Base-by-base conservation (phyloP, 2,329 filamentous ascomycete species). In the Curvularia sp. region DNA sequence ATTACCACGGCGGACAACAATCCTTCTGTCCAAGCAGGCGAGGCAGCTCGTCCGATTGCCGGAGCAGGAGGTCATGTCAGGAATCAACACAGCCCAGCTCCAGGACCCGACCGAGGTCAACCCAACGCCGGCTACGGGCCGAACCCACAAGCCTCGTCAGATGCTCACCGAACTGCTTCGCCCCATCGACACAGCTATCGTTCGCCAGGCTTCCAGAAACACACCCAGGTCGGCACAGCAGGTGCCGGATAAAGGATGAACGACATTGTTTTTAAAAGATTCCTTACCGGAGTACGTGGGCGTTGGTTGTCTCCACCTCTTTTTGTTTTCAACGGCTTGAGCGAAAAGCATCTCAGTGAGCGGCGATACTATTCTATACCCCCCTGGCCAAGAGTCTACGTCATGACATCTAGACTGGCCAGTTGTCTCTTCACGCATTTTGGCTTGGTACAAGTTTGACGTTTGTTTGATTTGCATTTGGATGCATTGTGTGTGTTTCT, bases 1-100 rank as follows among this genome's bases (percentile, higher is more conserved):
- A 85, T 88, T 35, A 89, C 87, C 80, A 72, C 90, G 57, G 92
- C 97, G 52, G 93, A 97, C 73, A 92, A 90, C n/a, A 94, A 98
- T 73, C 91, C 91, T 5, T 86, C 90, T 22, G 85, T 91, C 5
- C 92, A 89, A 88, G 89, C 92, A 69, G 90, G 92, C 73, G 93
- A 96, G 77, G 93, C 90, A 49, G 92, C 94, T 41, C 87, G 93
- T 49, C 90, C 93, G 57, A 87, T 96, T 7, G 74, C 70, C 26
- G 78, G 77, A 7, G 59, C 62, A 10, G 67, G 63, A 28, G 62
- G 62, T 33, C 63, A 61, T 41, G 55, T 68, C 15, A 70, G 60
- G 33, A 65, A 59, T 30, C 69, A 73, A 49, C 70, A 69, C 42
- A 70, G 68, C 4, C 70, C 75, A 4, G 68, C 66, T 8, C 73